Conservation (phyloP, 495 filamentous ascomycete genomes). For the Glutinoglossum americanum region DNA sequence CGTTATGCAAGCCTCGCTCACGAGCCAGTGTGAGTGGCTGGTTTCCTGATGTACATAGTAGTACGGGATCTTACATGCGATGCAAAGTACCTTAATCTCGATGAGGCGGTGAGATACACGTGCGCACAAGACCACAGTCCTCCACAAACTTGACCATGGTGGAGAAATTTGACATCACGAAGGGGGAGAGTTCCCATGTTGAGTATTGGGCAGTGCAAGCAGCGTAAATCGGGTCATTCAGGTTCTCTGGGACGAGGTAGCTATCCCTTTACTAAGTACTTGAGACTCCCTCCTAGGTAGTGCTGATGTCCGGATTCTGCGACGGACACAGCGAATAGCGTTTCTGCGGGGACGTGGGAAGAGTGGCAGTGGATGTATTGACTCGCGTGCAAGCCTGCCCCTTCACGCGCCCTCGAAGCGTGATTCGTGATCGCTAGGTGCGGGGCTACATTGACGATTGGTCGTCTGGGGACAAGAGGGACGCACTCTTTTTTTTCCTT, state of each 20-base stretch:
- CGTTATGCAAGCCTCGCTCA: background rate
- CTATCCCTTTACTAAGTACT: background rate
- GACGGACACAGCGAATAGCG: background rate
- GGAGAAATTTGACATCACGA: background rate
- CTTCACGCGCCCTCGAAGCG: background rate
- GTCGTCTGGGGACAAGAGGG: background rate
- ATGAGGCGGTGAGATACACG: slow-evolving; percentile 1
- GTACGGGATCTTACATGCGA: slow-evolving; percentile 2
- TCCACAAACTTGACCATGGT: background rate
- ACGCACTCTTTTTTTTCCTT: background rate
- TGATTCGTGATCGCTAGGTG: background rate
- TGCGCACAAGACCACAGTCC: background rate
- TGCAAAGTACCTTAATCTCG: slow-evolving; percentile 3
- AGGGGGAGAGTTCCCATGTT: background rate
- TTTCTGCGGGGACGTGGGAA: background rate
- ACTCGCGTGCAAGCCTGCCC: background rate
- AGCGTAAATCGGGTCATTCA: background rate
- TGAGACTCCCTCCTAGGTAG: background rate
- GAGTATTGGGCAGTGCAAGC: background rate
- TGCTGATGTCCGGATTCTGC: background rate
- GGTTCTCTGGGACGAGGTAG: background rate
- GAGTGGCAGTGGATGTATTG: background rate
- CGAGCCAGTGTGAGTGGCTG: background rate
- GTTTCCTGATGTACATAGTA: background rate
- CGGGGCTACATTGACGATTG: slow-evolving; percentile 1